Evolutionary conservation across 2,329 filamentous ascomycete species (phyloP).

Genomic region (Sordariomycetes sp.): DNA sequence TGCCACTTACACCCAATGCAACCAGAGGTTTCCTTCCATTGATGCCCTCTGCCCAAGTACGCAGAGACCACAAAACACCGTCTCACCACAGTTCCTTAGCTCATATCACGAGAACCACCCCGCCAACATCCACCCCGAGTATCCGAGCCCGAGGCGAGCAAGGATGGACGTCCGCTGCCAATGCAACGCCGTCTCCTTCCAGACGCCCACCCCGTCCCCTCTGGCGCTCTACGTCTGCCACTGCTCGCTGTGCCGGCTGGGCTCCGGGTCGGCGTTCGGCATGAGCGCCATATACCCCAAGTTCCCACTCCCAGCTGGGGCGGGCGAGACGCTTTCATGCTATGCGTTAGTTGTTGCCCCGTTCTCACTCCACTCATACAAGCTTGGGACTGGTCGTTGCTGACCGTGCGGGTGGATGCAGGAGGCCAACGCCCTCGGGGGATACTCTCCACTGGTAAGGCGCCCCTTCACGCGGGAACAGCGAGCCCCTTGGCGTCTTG

Average conservation of each 20-base stretch:
- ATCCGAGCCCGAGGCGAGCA: background rate
- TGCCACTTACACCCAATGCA: too few species aligned
- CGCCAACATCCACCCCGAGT: background rate
- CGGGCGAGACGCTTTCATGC: constrained; percentile 31
- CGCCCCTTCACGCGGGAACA: too few species aligned
- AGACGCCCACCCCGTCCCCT: constrained; percentile 44
- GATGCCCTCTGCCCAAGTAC: too few species aligned
- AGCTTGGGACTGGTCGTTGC: background rate
- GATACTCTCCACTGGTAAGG: constrained; percentile 42
- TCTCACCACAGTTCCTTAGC: background rate
- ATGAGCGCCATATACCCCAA: constrained; percentile 56
- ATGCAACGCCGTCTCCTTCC: constrained; percentile 50
- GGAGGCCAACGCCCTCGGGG: constrained; percentile 42
- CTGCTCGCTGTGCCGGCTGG: constrained; percentile 51
- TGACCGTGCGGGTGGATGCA: constrained; percentile 13
- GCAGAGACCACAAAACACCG: too few species aligned
- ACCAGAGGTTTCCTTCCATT: too few species aligned
- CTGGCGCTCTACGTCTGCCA: constrained; percentile 60
- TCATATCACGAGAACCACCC: background rate
- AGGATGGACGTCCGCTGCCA: constrained; percentile 49
- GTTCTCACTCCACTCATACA: background rate
- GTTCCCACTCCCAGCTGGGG: constrained; percentile 39
- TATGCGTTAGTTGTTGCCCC: constrained; percentile 26
- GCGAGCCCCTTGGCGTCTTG: too few species aligned
- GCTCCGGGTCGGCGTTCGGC: constrained; percentile 54